A percentile compares a stretch with the other conserved stretches of the same genome.
Evolutionary conservation across 495 filamentous ascomycete species (phyloP).

Genomic region (Podospora tetraspora): DNA sequence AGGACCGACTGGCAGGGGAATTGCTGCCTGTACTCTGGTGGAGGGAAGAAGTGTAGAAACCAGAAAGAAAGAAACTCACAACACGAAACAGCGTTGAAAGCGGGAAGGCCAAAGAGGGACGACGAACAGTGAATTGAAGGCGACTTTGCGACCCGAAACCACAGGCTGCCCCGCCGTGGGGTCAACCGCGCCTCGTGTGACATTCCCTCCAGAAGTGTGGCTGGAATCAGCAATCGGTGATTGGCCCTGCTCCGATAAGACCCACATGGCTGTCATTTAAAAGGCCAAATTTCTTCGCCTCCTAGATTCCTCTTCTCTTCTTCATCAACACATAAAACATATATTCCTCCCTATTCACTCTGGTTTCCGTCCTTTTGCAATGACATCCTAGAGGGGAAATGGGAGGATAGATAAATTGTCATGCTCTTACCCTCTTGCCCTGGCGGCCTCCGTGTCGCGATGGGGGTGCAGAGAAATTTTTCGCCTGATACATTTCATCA

Average conservation of each 20-base stretch:
- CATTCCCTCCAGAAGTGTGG: neutral
- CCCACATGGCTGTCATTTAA: conserved; percentile 1
- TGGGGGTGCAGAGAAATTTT: conserved; percentile 44
- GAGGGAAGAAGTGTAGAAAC: neutral
- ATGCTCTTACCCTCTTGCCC: conserved; percentile 49
- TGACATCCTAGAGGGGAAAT: conserved; percentile 71
- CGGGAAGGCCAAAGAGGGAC: neutral
- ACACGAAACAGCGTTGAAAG: neutral
- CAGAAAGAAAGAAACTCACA: neutral
- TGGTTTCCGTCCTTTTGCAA: conserved; percentile 54
- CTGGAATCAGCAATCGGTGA: neutral
- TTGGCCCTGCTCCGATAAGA: conserved; percentile 9
- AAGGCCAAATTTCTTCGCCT: conserved; percentile 1
- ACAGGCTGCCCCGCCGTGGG: conserved; percentile 8
- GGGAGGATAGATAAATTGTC: conserved; percentile 58
- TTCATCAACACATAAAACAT: conserved; percentile 51
- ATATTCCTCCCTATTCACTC: conserved; percentile 78
- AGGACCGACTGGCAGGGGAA: neutral
- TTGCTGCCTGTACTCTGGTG: neutral
- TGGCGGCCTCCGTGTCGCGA: conserved; percentile 27
- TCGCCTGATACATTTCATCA: conserved; percentile 36
- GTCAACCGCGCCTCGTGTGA: neutral
- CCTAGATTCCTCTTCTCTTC: conserved; percentile 40
- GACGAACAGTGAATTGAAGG: neutral
- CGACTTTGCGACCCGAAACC: conserved; percentile 1